Evolutionary conservation across 2,329 filamentous ascomycete species (phyloP).

Genomic region (Fusarium domesticum): DNA sequence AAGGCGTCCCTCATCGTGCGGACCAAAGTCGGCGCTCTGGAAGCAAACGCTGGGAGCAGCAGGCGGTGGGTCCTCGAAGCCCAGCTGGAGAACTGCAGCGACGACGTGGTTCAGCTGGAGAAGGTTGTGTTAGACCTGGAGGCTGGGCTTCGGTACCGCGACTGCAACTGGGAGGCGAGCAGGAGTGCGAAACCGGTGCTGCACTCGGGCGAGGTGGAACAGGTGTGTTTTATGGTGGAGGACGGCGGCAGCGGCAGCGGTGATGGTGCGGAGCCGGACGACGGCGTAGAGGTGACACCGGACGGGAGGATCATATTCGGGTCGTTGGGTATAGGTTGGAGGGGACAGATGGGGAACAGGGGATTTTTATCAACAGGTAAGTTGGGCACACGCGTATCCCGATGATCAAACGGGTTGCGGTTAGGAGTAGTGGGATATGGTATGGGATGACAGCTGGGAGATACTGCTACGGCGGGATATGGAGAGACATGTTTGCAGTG

Average conservation of each 20-base stretch:
- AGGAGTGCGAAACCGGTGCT: constrained; percentile 51
- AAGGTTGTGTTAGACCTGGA: constrained; percentile 55
- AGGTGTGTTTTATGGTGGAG: constrained; percentile 62
- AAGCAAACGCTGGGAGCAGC: constrained; percentile 26
- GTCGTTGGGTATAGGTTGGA: constrained; percentile 82
- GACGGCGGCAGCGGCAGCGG: constrained; percentile 29
- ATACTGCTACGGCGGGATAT: too few species aligned
- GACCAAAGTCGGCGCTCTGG: constrained; percentile 74
- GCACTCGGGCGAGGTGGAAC: constrained; percentile 61
- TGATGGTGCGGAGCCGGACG: constrained; percentile 33
- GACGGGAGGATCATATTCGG: constrained; percentile 69
- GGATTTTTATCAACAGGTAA: constrained; percentile 87
- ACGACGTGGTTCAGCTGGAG: constrained; percentile 77
- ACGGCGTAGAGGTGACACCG: constrained; percentile 39
- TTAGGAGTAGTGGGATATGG: too few species aligned
- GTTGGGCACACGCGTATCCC: constrained; percentile 53
- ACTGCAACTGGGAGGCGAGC: constrained; percentile 55
- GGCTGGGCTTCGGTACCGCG: constrained; percentile 47
- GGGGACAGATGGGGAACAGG: constrained; percentile 82
- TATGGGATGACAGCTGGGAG: too few species aligned
- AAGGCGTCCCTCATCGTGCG: constrained; percentile 86
- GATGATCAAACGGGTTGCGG: constrained; percentile 31
- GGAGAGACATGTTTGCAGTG: too few species aligned
- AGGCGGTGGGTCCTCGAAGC: constrained; percentile 78
- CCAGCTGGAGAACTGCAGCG: constrained; percentile 91